Percentiles rank a stretch among this genome's conserved stretches.
Conservation (phyloP, 768 basidiomycete species). For the Filobasidium wieringae region DNA sequence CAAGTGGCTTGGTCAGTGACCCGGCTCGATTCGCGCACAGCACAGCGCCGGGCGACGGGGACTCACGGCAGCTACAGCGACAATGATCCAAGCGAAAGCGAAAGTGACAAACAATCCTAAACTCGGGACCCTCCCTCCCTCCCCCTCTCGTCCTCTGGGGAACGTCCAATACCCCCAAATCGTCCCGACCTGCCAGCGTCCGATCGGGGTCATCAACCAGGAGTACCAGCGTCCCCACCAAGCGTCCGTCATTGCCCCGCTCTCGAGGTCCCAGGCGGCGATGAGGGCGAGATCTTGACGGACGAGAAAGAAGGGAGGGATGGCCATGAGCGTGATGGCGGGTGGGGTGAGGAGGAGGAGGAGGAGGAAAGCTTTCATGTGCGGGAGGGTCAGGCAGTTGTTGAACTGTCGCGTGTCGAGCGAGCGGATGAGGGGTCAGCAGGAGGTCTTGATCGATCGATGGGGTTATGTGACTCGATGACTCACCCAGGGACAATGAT, state of each 20-base stretch:
- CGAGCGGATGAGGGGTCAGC: neutral
- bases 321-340: neutral
- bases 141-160: neutral
- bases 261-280: neutral
- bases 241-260: neutral
- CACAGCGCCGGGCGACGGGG: too few species aligned
- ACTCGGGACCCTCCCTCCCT: neutral
- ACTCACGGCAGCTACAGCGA: neutral
- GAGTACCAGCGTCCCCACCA: neutral
- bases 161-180: neutral
- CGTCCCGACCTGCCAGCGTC: neutral
- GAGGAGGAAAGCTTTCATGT: slow-evolving; percentile 3
- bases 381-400: slow-evolving; percentile 3
- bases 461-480: neutral
- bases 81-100: neutral
- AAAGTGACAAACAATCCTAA: neutral
- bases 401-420: neutral
- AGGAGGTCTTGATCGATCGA: too few species aligned
- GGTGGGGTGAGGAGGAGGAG: neutral
- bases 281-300: neutral
- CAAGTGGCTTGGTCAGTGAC: neutral
- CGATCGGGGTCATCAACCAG: neutral
- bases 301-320: neutral
- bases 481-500: slow-evolving; percentile 12
- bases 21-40: neutral